These are phyloP conservation scores for Thielaviopsis cerberus DNA, from an alignment of 2,329 filamentous ascomycete species.

Conservation along the genomic window DNA sequence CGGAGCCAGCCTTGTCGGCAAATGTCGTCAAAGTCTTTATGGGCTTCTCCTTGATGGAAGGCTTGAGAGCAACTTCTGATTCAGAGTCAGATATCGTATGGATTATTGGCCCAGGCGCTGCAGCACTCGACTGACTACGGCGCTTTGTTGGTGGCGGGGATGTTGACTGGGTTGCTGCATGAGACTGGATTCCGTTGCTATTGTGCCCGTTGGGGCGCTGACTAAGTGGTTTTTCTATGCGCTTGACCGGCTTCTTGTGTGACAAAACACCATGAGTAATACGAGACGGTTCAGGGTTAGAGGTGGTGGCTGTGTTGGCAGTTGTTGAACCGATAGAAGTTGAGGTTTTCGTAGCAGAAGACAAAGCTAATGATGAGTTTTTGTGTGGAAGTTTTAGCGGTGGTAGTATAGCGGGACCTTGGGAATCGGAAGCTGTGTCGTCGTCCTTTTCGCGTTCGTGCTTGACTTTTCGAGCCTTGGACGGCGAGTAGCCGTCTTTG, in stretches of 20 bases:
- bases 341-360: not conserved
- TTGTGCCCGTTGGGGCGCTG: not conserved
- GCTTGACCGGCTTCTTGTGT: slow-evolving; percentile 7
- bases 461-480: slow-evolving; percentile 44
- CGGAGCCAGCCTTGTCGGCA: slow-evolving; percentile 14
- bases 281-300: not conserved
- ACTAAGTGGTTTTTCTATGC: not conserved
- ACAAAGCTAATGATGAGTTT: not conserved
- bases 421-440: slow-evolving; percentile 1
- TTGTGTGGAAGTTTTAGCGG: slow-evolving; percentile 1
- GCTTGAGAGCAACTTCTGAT: slow-evolving; percentile 26
- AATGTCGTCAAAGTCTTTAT: slow-evolving; percentile 13
- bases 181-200: not conserved
- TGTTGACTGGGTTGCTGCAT: not conserved
- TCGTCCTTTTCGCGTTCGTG: slow-evolving; percentile 42
- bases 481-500: slow-evolving; percentile 45
- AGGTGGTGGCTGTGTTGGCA: not conserved
- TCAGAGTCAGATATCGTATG: slow-evolving; percentile 39
- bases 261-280: slow-evolving; percentile 6
- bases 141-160: slow-evolving; percentile 6
- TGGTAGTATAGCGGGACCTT: not conserved
- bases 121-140: slow-evolving; percentile 6
- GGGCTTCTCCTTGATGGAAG: slow-evolving; percentile 26
- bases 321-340: not conserved
- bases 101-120: not conserved